Conservation (phyloP, 129 eudicot species). For the Deinandra increscens region DNA sequence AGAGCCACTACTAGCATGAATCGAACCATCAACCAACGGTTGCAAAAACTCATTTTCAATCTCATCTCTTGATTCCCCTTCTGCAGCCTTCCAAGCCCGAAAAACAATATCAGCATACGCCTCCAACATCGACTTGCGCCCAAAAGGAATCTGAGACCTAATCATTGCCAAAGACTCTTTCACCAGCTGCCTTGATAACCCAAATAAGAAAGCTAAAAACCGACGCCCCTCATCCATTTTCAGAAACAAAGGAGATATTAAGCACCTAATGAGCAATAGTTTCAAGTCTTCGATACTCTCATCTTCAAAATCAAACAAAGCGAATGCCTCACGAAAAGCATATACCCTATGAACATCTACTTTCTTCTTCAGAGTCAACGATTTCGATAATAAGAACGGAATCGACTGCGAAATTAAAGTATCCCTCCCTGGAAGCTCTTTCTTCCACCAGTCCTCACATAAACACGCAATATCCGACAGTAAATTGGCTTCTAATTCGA, state of each 20-base stretch:
- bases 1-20: conserved; percentile 55
- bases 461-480: conserved; percentile 67
- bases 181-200: conserved; percentile 68
- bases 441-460: conserved; percentile 98
- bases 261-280: conserved; percentile 69
- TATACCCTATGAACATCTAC: conserved; percentile 84
- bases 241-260: conserved; percentile 76
- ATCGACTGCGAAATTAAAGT: conserved; percentile 67
- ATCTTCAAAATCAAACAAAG: conserved; percentile 88
- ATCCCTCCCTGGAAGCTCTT: conserved; percentile 61
- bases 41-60: conserved; percentile 78
- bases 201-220: conserved; percentile 67
- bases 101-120: conserved; percentile 90
- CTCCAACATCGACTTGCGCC: conserved; percentile 88
- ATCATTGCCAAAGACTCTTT: conserved; percentile 85
- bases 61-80: conserved; percentile 56
- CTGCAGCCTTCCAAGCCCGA: conserved; percentile 75
- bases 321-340: conserved; percentile 67
- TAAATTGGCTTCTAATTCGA: conserved; percentile 60
- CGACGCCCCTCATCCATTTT: conserved; percentile 85
- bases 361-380: conserved; percentile 81
- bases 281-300: conserved; percentile 97
- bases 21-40: conserved; percentile 68
- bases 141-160: conserved; percentile 78
- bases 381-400: conserved; percentile 76